Evolutionary conservation across 179 eudicot genomes (phyloP).

Genomic region (Kewa caespitosa): DNA sequence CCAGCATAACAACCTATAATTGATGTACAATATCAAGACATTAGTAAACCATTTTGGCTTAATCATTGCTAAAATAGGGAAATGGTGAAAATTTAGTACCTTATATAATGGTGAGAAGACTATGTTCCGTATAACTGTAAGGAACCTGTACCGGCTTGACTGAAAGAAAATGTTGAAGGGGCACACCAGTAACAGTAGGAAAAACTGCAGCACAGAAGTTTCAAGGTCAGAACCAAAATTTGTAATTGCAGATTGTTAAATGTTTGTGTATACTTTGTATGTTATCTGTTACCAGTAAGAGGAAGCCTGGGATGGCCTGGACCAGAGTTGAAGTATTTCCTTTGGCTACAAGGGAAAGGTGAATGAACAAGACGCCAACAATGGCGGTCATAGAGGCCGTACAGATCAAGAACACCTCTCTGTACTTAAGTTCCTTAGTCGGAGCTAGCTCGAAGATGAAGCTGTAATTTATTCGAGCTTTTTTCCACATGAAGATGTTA

Average conservation of each 20-base stretch:
- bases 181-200: constrained; percentile 56
- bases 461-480: constrained; percentile 74
- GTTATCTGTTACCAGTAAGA: constrained; percentile 57
- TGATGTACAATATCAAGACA: neutral
- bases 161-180: constrained; percentile 76
- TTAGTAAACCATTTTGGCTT: neutral
- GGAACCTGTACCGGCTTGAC: constrained; percentile 67
- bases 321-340: constrained; percentile 58
- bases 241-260: neutral
- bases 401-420: constrained; percentile 92
- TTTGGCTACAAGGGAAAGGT: constrained; percentile 61
- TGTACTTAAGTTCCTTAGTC: constrained; percentile 69
- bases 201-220: constrained; percentile 39
- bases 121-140: constrained; percentile 66
- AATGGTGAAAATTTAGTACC: constrained; percentile 34
- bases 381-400: constrained; percentile 72
- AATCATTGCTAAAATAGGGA: too few species aligned
- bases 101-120: constrained; percentile 81
- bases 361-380: constrained; percentile 73
- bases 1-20: constrained; percentile 79
- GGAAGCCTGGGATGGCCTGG: constrained; percentile 67
- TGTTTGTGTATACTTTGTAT: neutral
- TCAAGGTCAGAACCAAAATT: neutral
- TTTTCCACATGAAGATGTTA: constrained; percentile 92
- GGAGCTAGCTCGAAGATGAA: constrained; percentile 84